Percentiles rank a stretch among this genome's conserved stretches.
These are phyloP conservation scores for Tricholoma saponaceum DNA, from an alignment of 768 basidiomycete genomes.

Conservation along the genomic window DNA sequence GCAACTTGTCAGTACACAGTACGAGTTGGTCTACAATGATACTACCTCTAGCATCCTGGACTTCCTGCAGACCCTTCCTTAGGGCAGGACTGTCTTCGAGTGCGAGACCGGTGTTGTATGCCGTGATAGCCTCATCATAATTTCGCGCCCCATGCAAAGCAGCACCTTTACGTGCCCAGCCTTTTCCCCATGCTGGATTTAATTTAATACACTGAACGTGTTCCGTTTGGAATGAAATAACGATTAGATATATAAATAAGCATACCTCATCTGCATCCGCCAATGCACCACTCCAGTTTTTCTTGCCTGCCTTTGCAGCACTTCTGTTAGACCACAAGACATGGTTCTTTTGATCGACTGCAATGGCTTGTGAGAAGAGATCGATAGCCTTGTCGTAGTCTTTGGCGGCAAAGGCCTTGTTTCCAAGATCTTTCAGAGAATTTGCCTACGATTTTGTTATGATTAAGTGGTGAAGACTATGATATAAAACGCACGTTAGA, in stretches of 20 bases:
- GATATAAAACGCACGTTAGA: conserved; percentile 31
- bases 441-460: conserved; percentile 28
- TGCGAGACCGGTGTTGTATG: conserved; percentile 79
- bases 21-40: neutral
- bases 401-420: conserved; percentile 93
- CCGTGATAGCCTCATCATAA: conserved; percentile 80
- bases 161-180: conserved; percentile 88
- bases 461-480: neutral
- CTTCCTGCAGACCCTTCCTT: conserved; percentile 86
- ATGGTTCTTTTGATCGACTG: conserved; percentile 76
- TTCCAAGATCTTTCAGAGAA: conserved; percentile 86
- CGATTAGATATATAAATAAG: conserved; percentile 4
- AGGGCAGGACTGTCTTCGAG: conserved; percentile 80
- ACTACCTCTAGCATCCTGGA: conserved; percentile 76
- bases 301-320: conserved; percentile 86
- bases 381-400: conserved; percentile 88
- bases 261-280: conserved; percentile 87
- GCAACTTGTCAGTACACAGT: neutral
- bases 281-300: conserved; percentile 69
- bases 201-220: conserved; percentile 65
- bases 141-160: conserved; percentile 80
- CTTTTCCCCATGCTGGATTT: conserved; percentile 84
- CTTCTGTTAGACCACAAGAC: conserved; percentile 93
- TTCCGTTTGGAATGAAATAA: conserved; percentile 10
- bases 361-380: conserved; percentile 79